phyloP scores from a whole-genome alignment of 352 stramenopile genomes.

The Phytophthora uliginosa region DNA sequence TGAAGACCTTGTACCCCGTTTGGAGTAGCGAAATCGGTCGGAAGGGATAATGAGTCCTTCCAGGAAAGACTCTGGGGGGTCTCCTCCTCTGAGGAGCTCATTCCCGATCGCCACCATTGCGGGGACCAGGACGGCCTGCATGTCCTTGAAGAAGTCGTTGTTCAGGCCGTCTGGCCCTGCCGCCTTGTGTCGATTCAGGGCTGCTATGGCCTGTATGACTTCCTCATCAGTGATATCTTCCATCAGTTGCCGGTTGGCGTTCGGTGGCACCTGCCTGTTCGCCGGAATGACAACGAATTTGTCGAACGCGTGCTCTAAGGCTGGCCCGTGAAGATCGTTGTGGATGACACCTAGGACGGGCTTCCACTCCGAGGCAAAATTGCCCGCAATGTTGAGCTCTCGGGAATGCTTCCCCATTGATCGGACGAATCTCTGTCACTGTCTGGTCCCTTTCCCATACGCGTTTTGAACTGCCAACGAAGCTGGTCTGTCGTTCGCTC shows the following conservation, averaged over 20 bases:
- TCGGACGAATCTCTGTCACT: too few relatives aligned
- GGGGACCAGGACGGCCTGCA: neutral
- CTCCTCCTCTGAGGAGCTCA: neutral
- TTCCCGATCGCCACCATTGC: neutral
- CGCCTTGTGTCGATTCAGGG: neutral
- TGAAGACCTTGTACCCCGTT: neutral
- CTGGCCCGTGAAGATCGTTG: neutral
- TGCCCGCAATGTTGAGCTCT: neutral
- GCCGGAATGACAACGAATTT: neutral
- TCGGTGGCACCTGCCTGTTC: neutral
- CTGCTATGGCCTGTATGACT: neutral
- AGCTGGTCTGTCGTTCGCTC: too few relatives aligned
- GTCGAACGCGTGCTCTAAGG: neutral
- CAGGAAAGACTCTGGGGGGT: neutral
- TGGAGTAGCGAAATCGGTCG: neutral
- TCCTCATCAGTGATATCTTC: neutral
- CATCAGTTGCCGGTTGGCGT: neutral
- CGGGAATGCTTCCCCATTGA: too few relatives aligned
- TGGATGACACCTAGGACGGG: neutral
- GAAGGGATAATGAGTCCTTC: neutral
- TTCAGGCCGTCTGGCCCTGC: neutral
- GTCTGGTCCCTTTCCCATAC: too few relatives aligned
- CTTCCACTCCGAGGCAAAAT: constrained; percentile 6
- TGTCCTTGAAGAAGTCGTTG: neutral
- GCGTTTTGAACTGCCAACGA: too few relatives aligned